A percentile compares a stretch with the other conserved stretches of the same genome.
Conservation (phyloP, 306 rosid species). For the Albizia julibrissin region DNA sequence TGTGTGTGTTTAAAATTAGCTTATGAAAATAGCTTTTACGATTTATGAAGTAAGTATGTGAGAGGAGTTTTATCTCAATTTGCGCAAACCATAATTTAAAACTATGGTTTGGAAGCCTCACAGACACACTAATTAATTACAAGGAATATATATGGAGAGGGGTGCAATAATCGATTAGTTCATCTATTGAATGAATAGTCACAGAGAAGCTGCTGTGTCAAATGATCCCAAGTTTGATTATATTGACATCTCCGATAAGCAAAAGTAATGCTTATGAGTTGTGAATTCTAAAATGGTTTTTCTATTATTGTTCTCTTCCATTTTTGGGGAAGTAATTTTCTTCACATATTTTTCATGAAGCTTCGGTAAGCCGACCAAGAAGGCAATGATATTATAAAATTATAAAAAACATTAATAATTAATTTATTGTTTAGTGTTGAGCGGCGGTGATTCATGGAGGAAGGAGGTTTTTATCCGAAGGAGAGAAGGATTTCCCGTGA, state of each 20-base stretch:
- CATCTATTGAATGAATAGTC: constrained; percentile 58
- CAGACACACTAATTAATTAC: constrained; percentile 78
- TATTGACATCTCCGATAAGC: constrained; percentile 76
- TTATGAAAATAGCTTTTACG: too few relatives aligned
- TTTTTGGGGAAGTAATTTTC: background rate
- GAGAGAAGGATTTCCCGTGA: too few relatives aligned
- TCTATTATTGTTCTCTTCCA: background rate
- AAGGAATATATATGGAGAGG: constrained; percentile 66
- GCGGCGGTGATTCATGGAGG: too few relatives aligned
- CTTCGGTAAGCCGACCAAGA: constrained; percentile 62
- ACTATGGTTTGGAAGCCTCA: too few relatives aligned
- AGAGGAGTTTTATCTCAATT: too few relatives aligned
- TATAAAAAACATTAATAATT: too few relatives aligned
- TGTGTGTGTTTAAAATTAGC: too few relatives aligned
- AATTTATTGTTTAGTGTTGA: too few relatives aligned
- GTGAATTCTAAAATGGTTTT: background rate
- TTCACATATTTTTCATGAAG: constrained; percentile 32
- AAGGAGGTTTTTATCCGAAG: too few relatives aligned
- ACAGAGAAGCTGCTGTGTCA: constrained; percentile 77
- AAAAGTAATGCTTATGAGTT: constrained; percentile 48
- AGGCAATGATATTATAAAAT: too few relatives aligned
- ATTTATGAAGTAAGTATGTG: too few relatives aligned
- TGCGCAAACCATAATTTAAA: too few relatives aligned
- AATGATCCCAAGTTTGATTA: constrained; percentile 79
- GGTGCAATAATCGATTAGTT: constrained; percentile 70